Evolutionary conservation across 2,329 filamentous ascomycete genomes (phyloP).

Genomic region (Ceratocystis ficicola): DNA sequence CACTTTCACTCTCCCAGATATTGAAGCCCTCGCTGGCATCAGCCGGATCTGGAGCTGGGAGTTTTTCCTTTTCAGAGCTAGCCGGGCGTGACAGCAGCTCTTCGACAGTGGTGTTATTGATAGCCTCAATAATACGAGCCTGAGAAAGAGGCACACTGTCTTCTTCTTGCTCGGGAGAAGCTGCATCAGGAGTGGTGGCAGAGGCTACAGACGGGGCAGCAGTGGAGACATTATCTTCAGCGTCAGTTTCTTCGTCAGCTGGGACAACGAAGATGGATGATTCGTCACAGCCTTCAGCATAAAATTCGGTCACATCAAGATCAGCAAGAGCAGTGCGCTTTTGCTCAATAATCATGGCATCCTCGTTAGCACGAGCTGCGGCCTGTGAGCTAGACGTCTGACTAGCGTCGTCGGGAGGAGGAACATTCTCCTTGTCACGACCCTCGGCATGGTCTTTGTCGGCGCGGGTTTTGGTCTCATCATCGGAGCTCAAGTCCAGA

Average conservation of each 20-base stretch:
- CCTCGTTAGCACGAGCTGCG: conserved; percentile 29
- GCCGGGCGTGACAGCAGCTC: conserved; percentile 24
- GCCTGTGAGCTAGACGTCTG: conserved; percentile 38
- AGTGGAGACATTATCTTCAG: conserved; percentile 6
- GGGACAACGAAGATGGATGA: conserved; percentile 49
- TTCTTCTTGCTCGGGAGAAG: neutral
- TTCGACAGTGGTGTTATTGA: conserved; percentile 21
- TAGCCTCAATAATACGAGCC: neutral
- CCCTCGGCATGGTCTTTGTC: conserved; percentile 44
- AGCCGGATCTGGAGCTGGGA: conserved; percentile 40
- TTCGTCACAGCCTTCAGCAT: conserved; percentile 52
- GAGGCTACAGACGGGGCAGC: neutral
- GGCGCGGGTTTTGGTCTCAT: conserved; percentile 52
- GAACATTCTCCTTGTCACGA: conserved; percentile 85
- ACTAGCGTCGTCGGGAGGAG: conserved; percentile 55
- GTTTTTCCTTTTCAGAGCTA: conserved; percentile 30
- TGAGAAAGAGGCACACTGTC: neutral
- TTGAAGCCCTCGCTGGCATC: conserved; percentile 51
- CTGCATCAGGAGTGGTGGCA: neutral
- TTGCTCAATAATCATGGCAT: conserved; percentile 51
- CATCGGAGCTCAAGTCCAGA: conserved; percentile 81
- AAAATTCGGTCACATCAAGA: conserved; percentile 55
- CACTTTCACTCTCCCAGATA: conserved; percentile 58
- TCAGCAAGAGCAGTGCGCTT: conserved; percentile 54
- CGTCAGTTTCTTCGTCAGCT: conserved; percentile 40